Evolutionary conservation across 1,139 yeast genomes (phyloP).

Genomic region (Candida labiduridarum): DNA sequence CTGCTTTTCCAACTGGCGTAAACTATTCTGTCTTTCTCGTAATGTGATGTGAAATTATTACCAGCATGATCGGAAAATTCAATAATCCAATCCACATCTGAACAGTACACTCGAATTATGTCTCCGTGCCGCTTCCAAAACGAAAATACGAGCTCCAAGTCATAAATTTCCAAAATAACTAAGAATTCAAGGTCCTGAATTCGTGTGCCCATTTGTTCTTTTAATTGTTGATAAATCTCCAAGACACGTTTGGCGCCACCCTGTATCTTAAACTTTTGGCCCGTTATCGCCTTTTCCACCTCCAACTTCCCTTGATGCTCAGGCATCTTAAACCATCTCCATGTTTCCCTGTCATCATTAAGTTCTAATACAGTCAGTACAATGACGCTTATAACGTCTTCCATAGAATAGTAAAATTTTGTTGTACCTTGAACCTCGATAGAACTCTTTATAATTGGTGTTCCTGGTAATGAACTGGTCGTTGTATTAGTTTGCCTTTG

Average conservation of each 20-base stretch:
- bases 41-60: not conserved
- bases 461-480: too few species aligned
- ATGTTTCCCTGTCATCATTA: not conserved
- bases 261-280: not conserved
- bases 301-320: not conserved
- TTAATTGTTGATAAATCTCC: too few species aligned
- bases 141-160: not conserved
- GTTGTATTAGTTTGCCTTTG: not conserved
- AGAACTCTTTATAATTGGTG: too few species aligned
- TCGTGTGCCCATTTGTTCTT: not conserved
- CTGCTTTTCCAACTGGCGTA: not conserved
- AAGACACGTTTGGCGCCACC: not conserved
- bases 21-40: not conserved
- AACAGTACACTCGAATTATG: not conserved
- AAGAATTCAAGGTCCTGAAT: not conserved
- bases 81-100: not conserved
- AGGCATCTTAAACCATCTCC: not conserved
- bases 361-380: not conserved
- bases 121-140: not conserved
- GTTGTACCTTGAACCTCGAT: too few species aligned
- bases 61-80: not conserved
- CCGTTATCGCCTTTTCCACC: not conserved
- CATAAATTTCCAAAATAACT: not conserved
- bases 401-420: too few species aligned
- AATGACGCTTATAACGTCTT: too few species aligned